phyloP scores from a whole-genome alignment of 1,139 yeast genomes.

The Nakaseomyces kungkrabaensis region DNA sequence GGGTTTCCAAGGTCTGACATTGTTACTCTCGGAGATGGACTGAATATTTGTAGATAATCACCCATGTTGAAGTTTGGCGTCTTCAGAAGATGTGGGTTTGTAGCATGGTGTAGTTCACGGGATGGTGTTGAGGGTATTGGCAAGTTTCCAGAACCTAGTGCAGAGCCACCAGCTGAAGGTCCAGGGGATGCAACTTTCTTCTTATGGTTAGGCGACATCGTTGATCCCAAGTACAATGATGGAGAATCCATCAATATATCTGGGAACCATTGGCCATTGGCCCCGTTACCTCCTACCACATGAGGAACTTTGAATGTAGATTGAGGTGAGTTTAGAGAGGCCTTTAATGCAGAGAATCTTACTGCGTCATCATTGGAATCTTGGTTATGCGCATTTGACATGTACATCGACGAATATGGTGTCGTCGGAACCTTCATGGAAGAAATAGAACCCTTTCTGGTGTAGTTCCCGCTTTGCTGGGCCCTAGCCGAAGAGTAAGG shows the following conservation, averaged over 20 bases:
- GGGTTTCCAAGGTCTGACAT: not conserved
- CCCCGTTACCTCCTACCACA: slow-evolving; percentile 4
- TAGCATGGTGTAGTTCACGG: slow-evolving; percentile 14
- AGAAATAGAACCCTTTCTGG: slow-evolving; percentile 2
- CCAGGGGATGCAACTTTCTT: slow-evolving; percentile 5
- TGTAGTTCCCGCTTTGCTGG: not conserved
- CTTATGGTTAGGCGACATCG: slow-evolving; percentile 9
- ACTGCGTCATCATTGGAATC: slow-evolving; percentile 15
- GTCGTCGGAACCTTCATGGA: slow-evolving; percentile 18
- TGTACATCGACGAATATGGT: slow-evolving; percentile 14
- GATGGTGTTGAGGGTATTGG: slow-evolving; percentile 25
- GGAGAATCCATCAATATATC: slow-evolving; percentile 25
- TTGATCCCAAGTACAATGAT: slow-evolving; percentile 16
- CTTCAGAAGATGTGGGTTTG: slow-evolving; percentile 14
- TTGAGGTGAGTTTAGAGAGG: slow-evolving; percentile 25
- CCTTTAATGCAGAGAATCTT: slow-evolving; percentile 25
- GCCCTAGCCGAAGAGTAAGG: slow-evolving; percentile 21
- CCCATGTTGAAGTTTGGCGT: slow-evolving; percentile 30
- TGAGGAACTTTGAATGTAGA: slow-evolving; percentile 26
- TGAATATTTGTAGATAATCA: slow-evolving; percentile 29
- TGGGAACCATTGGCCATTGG: slow-evolving; percentile 7
- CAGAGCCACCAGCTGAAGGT: not conserved
- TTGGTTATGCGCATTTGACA: slow-evolving; percentile 7
- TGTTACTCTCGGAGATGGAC: slow-evolving; percentile 28
- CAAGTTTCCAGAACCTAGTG: not conserved